phyloP scores from a whole-genome alignment of 495 filamentous ascomycete genomes.

The Penicillium paradoxum region DNA sequence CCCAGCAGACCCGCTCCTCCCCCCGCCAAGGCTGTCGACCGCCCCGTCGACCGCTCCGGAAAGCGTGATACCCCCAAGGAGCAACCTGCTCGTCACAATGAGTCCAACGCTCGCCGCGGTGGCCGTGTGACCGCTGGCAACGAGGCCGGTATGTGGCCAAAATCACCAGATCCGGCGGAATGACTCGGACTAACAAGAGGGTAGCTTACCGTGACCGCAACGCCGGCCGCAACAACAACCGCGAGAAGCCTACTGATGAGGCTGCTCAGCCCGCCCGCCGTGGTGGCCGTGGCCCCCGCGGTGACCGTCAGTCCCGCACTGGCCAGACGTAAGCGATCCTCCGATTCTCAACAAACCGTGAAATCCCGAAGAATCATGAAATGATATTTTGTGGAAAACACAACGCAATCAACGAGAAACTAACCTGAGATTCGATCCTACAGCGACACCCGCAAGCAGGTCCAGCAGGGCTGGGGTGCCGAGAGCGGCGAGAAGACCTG shows the following conservation, averaged over 20 bases:
- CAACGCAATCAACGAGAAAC: slow-evolving; percentile 1
- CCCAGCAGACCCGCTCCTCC: slow-evolving; percentile 68
- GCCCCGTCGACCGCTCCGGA: slow-evolving; percentile 66
- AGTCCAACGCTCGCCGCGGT: slow-evolving; percentile 50
- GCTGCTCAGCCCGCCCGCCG: slow-evolving; percentile 47
- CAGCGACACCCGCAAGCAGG: slow-evolving; percentile 89
- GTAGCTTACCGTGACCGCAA: slow-evolving; percentile 88
- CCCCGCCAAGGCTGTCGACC: slow-evolving; percentile 82
- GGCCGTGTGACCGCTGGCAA: slow-evolving; percentile 60
- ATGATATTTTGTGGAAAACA: neutral
- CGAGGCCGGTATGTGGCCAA: slow-evolving; percentile 67
- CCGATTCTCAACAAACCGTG: neutral
- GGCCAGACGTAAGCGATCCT: slow-evolving; percentile 57
- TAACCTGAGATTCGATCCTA: slow-evolving; percentile 4
- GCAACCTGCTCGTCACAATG: slow-evolving; percentile 42
- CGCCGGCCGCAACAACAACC: slow-evolving; percentile 77
- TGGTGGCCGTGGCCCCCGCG: slow-evolving; percentile 52
- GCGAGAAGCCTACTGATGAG: slow-evolving; percentile 75
- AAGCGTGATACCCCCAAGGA: slow-evolving; percentile 88
- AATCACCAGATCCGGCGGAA: slow-evolving; percentile 1
- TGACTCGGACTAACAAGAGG: slow-evolving; percentile 1
- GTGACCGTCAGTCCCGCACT: slow-evolving; percentile 79
- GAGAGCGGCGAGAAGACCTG: slow-evolving; percentile 72
- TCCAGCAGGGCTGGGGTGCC: slow-evolving; percentile 84
- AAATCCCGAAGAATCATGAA: neutral